Base-by-base conservation (phyloP, 306 rosid species). In the Casuarina glauca region DNA sequence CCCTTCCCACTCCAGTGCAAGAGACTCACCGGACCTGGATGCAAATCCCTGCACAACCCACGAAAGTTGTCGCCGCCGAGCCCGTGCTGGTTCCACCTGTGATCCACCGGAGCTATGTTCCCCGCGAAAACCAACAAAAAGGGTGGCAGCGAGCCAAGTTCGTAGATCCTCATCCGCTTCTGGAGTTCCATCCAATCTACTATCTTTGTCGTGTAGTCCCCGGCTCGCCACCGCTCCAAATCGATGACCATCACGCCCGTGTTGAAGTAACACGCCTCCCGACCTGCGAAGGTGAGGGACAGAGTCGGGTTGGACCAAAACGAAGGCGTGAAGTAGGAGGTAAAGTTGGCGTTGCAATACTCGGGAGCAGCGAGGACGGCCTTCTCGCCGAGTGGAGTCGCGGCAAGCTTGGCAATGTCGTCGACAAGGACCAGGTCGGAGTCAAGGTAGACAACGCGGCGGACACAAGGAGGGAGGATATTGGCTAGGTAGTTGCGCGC, bases 211-310 rank as follows among this genome's bases (percentile, higher is more conserved):
- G 97, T 95, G 84, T 90, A 95, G 39, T 86, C 96, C 16, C 96
- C 97, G 5, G n/a, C 80, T 45, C 97, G 84, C 99, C 99, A 95
- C 48, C 88, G 80, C 50, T 73, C 81, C 17, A 93, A 73, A 36
- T 95, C 93, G 50, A 95, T 95, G n/a, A 95, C 98, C 99, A 95
- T 95, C 4, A 95, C 99, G 2, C 99, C 99, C 4, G 99, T 95
- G 87, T 93, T 95, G 82, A 95, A 95, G 82, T 95, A 95, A 42
- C 99, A 95, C 2, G 99, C 90, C 6, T 15, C 68, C 7, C 99
- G 93, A 2, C 80, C 90, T 17, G 87, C 89, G 72, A 95, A 95
- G 1, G 96, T 87, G 2, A 89, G 68, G 0, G 99, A 91, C 11
- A 95, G 88, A 0, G 94, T 82, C 0, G 98, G 98, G 79, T 89